phyloP scores from a whole-genome alignment of 805 yeast species.

The Gaillardinia entomophila region DNA sequence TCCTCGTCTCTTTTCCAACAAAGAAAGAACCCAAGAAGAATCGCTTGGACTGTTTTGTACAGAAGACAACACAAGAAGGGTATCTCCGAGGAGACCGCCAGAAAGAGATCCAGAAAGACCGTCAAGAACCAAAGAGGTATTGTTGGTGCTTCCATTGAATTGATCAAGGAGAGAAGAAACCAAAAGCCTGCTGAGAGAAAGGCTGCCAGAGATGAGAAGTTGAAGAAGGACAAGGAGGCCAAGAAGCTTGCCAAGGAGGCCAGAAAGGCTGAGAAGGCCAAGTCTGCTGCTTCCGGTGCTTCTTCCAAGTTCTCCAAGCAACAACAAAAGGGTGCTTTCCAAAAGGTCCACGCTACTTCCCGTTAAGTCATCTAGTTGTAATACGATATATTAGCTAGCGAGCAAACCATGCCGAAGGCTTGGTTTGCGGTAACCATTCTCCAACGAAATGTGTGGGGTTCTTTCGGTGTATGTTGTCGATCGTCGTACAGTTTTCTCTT shows the following conservation, averaged over 20 bases:
- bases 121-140: constrained; percentile 98
- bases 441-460: constrained; percentile 4
- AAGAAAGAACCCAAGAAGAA: constrained; percentile 99
- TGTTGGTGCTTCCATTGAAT: constrained; percentile 98
- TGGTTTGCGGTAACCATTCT: constrained; percentile 5
- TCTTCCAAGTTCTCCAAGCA: constrained; percentile 75
- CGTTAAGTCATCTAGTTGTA: constrained; percentile 53
- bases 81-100: constrained; percentile 95
- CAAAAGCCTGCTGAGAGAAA: constrained; percentile 96
- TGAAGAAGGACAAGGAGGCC: constrained; percentile 76
- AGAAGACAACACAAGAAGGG: constrained; percentile 99
- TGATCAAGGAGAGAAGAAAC: constrained; percentile 96
- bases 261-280: constrained; percentile 93
- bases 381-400: constrained; percentile 1
- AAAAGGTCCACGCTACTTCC: constrained; percentile 93
- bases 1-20: constrained; percentile 97
- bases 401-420: constrained; percentile 3
- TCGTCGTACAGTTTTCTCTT: neutral
- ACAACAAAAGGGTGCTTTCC: constrained; percentile 97
- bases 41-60: constrained; percentile 98
- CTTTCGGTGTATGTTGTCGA: neutral
- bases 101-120: constrained; percentile 95
- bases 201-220: constrained; percentile 93
- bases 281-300: constrained; percentile 64
- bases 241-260: constrained; percentile 89